phyloP scores from a whole-genome alignment of 2,329 filamentous ascomycete species.

The Fusarium neocosmosporiellum region DNA sequence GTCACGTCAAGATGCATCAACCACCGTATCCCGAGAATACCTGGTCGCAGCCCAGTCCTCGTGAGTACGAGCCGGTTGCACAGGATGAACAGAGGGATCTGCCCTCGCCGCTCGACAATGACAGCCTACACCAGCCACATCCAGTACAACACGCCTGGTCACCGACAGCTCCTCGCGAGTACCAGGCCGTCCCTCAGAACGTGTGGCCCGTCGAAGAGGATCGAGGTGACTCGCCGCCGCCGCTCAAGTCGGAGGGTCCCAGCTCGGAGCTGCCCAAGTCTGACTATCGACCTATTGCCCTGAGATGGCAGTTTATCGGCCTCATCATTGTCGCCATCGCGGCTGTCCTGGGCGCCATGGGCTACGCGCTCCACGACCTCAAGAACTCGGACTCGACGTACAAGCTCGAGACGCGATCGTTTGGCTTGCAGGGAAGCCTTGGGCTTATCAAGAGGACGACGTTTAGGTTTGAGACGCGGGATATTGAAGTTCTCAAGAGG shows the following conservation, averaged over 20 bases:
- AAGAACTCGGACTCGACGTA: conserved; percentile 19
- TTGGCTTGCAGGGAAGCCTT: neutral
- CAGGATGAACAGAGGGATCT: neutral
- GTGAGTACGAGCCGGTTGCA: neutral
- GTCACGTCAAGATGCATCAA: neutral
- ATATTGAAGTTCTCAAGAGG: neutral
- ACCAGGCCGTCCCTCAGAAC: conserved; percentile 24
- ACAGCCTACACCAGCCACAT: conserved; percentile 3
- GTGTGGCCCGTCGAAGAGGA: conserved; percentile 12
- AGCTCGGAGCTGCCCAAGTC: conserved; percentile 14
- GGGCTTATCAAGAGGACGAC: conserved; percentile 17
- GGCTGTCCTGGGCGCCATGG: conserved; percentile 15
- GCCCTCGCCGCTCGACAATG: neutral
- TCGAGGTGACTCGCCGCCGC: neutral
- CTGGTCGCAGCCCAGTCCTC: neutral
- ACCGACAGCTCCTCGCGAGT: conserved; percentile 13
- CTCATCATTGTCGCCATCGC: conserved; percentile 15
- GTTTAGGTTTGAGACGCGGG: neutral
- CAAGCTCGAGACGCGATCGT: conserved; percentile 18
- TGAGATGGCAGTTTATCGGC: conserved; percentile 33
- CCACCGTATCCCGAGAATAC: neutral
- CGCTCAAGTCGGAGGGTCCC: neutral
- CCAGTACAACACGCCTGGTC: neutral
- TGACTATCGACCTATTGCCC: conserved; percentile 33
- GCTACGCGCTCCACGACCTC: conserved; percentile 14